Evolutionary conservation across 1,139 yeast species (phyloP), one percentile per base, ranked within the genome.

Genomic region (Taiozyma onychis): DNA sequence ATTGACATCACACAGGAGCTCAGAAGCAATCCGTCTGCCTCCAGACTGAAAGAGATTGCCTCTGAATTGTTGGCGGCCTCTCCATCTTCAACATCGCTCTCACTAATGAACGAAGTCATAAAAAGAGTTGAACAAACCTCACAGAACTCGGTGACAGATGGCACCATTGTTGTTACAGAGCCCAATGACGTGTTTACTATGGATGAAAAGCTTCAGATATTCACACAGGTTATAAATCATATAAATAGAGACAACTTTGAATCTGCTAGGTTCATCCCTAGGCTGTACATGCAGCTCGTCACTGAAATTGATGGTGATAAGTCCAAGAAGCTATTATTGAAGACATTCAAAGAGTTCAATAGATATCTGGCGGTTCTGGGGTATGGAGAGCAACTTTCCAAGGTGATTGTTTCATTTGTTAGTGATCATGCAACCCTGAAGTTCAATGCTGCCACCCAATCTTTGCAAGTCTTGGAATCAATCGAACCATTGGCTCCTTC

Each of bases 231-330:
- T 26, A 43, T 53, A 18, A 44, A 35, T 2, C 21, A 47, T 18
- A 45, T 57, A 16, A 44, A 53, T 3, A 44, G 34, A 8, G 51
- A 49, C 5, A 59, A 57, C 46, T 59, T 51, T 46, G 44, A 52
- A 24, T 46, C 57, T 16, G 63, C 63, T 1, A 48, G 60, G 14
- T 59, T 59, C 34, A 47, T 59, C 3, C 63, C 63, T 2, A 34
- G 60, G 6, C 22, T 59, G 18, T 59, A 58, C 47, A 48, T 59
- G 2, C 56, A 56, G 16, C 43, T 58, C 39, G 28, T 55, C 14
- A 46, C 47, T n/a, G 22, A 42, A 9, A 53, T 52, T 3, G 16
- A 41, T 7, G 39, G 18, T 1, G 3, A 21, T 2, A 22, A 44
- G 1, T 43, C 55, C 14, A 24, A 43, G 3, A 32, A 44, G 35